Evolutionary conservation across 2,329 filamentous ascomycete species (phyloP).

Genomic region (Diaporthe helianthi): DNA sequence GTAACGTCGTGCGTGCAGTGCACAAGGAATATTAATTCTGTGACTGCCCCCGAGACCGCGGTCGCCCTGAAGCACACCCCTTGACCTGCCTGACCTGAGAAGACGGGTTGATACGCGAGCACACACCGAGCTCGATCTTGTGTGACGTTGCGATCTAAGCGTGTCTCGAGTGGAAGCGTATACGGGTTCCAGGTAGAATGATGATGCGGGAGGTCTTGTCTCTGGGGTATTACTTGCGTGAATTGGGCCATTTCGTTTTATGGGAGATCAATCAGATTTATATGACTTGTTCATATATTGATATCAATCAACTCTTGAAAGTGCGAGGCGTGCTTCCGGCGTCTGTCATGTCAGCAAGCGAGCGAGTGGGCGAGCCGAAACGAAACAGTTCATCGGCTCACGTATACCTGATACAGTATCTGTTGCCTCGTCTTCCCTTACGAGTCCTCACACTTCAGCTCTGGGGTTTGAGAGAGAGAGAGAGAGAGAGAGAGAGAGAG

Average conservation of each 20-base stretch:
- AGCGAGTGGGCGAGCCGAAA: conserved; percentile 14
- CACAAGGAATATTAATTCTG: neutral
- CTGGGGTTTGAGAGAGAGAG: too few species aligned
- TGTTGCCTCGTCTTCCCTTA: neutral
- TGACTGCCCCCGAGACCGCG: conserved; percentile 7
- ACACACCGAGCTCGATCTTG: neutral
- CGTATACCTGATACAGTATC: conserved; percentile 6
- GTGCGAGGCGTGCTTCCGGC: neutral
- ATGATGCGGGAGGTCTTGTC: neutral
- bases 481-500: too few species aligned
- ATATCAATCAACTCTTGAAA: neutral
- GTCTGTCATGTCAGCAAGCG: neutral
- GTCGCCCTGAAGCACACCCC: neutral
- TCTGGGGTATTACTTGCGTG: neutral
- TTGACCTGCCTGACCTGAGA: neutral
- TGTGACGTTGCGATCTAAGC: conserved; percentile 8
- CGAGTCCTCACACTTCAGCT: neutral
- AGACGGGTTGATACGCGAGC: neutral
- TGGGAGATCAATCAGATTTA: conserved; percentile 1
- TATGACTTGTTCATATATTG: neutral
- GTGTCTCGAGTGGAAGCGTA: conserved; percentile 29
- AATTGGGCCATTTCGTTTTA: neutral
- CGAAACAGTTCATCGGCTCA: conserved; percentile 26
- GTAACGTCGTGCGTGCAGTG: neutral
- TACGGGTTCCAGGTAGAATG: conserved; percentile 19